Percentiles rank a stretch among this genome's conserved stretches.
These are phyloP conservation scores for Lophiotrema nucula DNA, from an alignment of 495 filamentous ascomycete genomes.

Conservation along the genomic window DNA sequence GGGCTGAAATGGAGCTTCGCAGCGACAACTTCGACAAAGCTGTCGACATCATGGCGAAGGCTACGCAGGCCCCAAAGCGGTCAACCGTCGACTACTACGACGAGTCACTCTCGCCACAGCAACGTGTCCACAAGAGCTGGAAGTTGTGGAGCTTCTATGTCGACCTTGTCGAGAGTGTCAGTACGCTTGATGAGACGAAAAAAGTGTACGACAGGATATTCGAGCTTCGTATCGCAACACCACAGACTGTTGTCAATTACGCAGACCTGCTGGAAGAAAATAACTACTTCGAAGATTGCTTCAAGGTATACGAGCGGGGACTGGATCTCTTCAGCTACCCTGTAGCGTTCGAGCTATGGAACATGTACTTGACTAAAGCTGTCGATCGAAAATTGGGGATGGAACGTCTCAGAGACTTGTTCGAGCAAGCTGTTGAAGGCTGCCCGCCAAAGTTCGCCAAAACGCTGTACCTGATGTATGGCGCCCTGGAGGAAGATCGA, in stretches of 20 bases:
- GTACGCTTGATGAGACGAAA: constrained; percentile 85
- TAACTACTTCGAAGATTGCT: constrained; percentile 94
- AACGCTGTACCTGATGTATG: constrained; percentile 95
- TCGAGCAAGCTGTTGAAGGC: constrained; percentile 94
- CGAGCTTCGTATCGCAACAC: constrained; percentile 95
- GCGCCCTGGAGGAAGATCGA: constrained; percentile 93
- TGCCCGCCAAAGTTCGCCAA: constrained; percentile 96
- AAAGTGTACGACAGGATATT: constrained; percentile 97
- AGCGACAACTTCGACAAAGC: constrained; percentile 95
- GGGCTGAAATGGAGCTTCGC: constrained; percentile 96
- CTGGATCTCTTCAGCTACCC: constrained; percentile 97
- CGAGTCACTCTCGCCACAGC: constrained; percentile 88
- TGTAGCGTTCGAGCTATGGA: constrained; percentile 98
- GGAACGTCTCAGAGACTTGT: constrained; percentile 90
- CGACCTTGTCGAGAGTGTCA: constrained; percentile 92
- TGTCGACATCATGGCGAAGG: constrained; percentile 93
- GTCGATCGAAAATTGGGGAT: constrained; percentile 94
- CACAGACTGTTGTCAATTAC: constrained; percentile 98
- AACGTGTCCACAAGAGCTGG: constrained; percentile 98
- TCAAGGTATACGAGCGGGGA: constrained; percentile 96
- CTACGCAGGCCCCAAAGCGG: constrained; percentile 89
- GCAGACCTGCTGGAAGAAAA: constrained; percentile 94
- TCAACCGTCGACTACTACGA: constrained; percentile 98
- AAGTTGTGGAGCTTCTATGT: constrained; percentile 99
- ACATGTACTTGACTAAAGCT: constrained; percentile 95